Evolutionary conservation across 805 yeast genomes (phyloP).

Genomic region (Isabelozyma rhagii): DNA sequence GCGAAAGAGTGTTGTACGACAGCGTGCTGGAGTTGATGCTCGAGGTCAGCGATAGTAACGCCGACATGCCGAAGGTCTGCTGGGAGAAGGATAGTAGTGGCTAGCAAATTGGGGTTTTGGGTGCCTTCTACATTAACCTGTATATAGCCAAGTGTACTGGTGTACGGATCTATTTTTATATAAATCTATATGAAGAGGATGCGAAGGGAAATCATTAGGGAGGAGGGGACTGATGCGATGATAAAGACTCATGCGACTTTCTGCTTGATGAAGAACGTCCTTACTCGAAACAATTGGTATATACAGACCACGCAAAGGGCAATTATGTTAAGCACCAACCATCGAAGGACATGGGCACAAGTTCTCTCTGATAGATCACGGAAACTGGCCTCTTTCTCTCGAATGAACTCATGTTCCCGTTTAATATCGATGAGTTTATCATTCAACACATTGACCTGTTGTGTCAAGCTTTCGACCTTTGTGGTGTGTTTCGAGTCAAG

Average conservation of each 20-base stretch:
- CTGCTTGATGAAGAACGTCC: conserved; percentile 12
- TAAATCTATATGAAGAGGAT: no score
- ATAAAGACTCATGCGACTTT: conserved; percentile 6
- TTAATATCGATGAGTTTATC: conserved; percentile 56
- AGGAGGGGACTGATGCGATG: neutral
- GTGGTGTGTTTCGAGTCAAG: conserved; percentile 40
- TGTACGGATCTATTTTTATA: neutral
- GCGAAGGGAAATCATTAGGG: neutral
- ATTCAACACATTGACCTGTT: conserved; percentile 54
- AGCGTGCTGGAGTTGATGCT: neutral
- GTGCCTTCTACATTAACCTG: neutral
- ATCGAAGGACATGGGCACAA: conserved; percentile 16
- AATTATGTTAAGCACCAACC: conserved; percentile 18
- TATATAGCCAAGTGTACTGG: neutral
- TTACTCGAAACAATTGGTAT: conserved; percentile 18
- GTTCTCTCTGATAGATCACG: conserved; percentile 23
- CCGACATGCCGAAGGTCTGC: neutral
- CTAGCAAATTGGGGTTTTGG: neutral
- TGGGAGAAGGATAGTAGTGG: neutral
- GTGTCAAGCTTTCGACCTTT: conserved; percentile 49
- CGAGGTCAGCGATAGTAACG: neutral
- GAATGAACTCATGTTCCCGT: conserved; percentile 55
- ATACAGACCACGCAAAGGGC: conserved; percentile 13
- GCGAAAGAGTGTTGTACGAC: neutral
- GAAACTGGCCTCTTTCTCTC: conserved; percentile 21